These are phyloP conservation scores for Tolypocladium endophyticum DNA, from an alignment of 2,329 filamentous ascomycete genomes.

Conservation along the genomic window DNA sequence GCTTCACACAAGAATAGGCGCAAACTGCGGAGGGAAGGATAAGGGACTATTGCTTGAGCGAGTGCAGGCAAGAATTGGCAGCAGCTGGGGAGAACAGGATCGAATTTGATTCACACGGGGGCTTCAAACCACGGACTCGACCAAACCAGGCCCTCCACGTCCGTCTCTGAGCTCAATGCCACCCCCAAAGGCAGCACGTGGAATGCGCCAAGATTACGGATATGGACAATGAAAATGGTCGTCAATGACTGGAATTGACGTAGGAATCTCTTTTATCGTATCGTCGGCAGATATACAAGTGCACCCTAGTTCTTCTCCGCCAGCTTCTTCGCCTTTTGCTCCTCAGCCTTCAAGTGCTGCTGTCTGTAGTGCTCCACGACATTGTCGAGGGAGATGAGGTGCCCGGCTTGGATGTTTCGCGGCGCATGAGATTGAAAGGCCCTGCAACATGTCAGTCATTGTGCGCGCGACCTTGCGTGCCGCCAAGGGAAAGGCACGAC, in stretches of 20 bases:
- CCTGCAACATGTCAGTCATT: conserved; percentile 19
- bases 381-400: conserved; percentile 42
- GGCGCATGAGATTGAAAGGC: conserved; percentile 38
- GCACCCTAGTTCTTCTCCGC: conserved; percentile 24
- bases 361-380: conserved; percentile 47
- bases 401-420: conserved; percentile 45
- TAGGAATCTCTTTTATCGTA: neutral
- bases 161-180: neutral
- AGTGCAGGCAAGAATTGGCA: neutral
- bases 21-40: neutral
- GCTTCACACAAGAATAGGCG: neutral
- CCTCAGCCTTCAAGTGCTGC: conserved; percentile 43
- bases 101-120: neutral
- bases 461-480: neutral
- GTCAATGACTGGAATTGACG: neutral
- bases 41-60: neutral
- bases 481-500: conserved; percentile 19
- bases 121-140: neutral
- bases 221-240: neutral
- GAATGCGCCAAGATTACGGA: neutral
- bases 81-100: neutral
- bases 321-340: conserved; percentile 40
- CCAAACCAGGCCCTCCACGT: neutral
- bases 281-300: conserved; percentile 4
- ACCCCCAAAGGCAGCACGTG: neutral